Conservation (phyloP, 768 basidiomycete species). For the Lentinula detonsa region DNA sequence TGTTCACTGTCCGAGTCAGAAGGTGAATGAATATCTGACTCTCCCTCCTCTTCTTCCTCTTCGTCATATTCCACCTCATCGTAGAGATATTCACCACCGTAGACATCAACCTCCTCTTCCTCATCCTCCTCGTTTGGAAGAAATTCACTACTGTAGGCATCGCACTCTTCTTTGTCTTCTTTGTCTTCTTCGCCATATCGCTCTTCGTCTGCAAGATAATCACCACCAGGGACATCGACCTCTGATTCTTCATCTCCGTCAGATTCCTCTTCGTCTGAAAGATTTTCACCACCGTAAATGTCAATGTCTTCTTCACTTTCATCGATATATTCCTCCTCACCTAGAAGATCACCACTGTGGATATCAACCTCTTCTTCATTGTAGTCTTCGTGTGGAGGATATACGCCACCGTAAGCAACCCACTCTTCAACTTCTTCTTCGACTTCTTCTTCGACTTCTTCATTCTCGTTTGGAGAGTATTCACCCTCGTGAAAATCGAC, state of each 20-base stretch:
- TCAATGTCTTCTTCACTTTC: too few relatives aligned
- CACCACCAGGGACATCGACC: slow-evolving; percentile 6
- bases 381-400: too few relatives aligned
- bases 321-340: too few relatives aligned
- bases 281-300: slow-evolving; percentile 55
- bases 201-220: slow-evolving; percentile 26
- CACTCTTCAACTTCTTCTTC: slow-evolving; percentile 27
- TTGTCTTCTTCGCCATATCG: too few relatives aligned
- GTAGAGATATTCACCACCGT: slow-evolving; percentile 35
- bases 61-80: slow-evolving; percentile 38
- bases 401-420: slow-evolving; percentile 37
- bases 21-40: too few relatives aligned
- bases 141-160: background rate
- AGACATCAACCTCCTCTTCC: background rate
- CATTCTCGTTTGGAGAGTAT: slow-evolving; percentile 11
- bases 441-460: slow-evolving; percentile 43
- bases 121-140: slow-evolving; percentile 25
- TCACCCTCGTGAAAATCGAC: too few relatives aligned
- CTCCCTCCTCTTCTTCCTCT: slow-evolving; percentile 28
- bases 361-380: too few relatives aligned
- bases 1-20: too few relatives aligned
- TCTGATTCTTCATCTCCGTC: slow-evolving; percentile 36
- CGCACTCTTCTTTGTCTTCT: background rate
- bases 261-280: slow-evolving; percentile 33
- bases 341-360: too few relatives aligned